Conservation (phyloP, 495 filamentous ascomycete species). For the Aspergillus ostianus region DNA sequence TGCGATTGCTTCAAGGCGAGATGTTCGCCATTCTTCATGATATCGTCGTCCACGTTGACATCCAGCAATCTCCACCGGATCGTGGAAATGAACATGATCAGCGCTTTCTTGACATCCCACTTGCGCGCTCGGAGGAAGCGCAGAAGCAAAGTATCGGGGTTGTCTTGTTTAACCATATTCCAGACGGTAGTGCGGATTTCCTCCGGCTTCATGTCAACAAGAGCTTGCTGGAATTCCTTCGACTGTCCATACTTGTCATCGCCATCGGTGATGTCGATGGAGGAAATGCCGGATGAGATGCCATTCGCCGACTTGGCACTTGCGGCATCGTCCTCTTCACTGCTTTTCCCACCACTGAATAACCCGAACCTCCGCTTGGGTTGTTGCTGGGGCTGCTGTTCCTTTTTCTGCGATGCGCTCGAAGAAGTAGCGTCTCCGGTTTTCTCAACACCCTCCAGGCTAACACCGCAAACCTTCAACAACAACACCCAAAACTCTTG, state of each 20-base stretch:
- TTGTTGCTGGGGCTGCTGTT: constrained; percentile 74
- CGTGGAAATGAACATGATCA: constrained; percentile 92
- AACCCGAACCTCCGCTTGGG: constrained; percentile 61
- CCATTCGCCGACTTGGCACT: constrained; percentile 31
- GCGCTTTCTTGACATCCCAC: constrained; percentile 91
- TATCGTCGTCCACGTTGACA: constrained; percentile 81
- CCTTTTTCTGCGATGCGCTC: constrained; percentile 42
- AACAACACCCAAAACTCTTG: constrained; percentile 80
- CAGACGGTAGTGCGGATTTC: constrained; percentile 81
- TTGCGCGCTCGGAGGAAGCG: constrained; percentile 91
- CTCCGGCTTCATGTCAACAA: constrained; percentile 73
- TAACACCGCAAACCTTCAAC: constrained; percentile 77
- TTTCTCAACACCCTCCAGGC: constrained; percentile 30
- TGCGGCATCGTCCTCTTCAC: constrained; percentile 53
- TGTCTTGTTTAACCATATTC: constrained; percentile 94
- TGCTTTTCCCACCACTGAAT: constrained; percentile 55
- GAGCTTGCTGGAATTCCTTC: constrained; percentile 78
- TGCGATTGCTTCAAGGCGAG: constrained; percentile 59
- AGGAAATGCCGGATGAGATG: constrained; percentile 28
- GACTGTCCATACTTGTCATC: constrained; percentile 93
- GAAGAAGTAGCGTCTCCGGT: constrained; percentile 24
- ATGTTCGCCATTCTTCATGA: constrained; percentile 77
- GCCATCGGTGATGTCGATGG: constrained; percentile 48
- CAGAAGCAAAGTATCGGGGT: constrained; percentile 84
- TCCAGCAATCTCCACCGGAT: constrained; percentile 86